Evolutionary conservation across 2,329 filamentous ascomycete genomes (phyloP), one percentile per base, ranked within the genome.

Genomic region (Fusarium graminum): DNA sequence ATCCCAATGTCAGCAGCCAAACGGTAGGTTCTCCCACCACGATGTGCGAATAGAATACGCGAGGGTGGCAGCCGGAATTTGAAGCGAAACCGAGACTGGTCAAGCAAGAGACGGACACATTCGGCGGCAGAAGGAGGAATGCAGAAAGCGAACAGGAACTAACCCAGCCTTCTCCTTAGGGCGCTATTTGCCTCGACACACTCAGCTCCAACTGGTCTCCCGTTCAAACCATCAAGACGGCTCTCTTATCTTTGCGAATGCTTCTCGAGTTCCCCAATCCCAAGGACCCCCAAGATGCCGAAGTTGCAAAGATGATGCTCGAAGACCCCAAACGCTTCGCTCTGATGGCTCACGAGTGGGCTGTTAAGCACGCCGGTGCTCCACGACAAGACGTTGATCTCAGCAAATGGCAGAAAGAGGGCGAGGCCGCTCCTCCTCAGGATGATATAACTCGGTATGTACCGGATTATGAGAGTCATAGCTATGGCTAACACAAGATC

Each of bases 161-260:
- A 50, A 71, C 61, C 17, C 4, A 43, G n/a, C 32, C 11, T 32
- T 39, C n/a, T 40, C 16, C 9, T 8, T 42, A 98, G 93, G 95
- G 95, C 55, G 94, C 94, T 26, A 99, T 99, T 77, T 99, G 95
- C 75, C 88, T 99, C 53, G 95, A 99, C 76, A 98, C 94, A 0
- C 86, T 99, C 16, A 90, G 91, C 11, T 87, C 87, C 13, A 93
- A 92, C 71, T 99, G 95, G 95, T 97, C 94, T 7, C 95, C 95
- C 0, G 94, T 99, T 25, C 86, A 97, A 63, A 99, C 94, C 14
- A 94, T 99, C 78, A 98, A 97, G 81, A 96, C 93, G 19, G 93
- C 94, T 36, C 87, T 99, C 43, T 89, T 99, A 59, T 97, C 94
- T 28, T 85, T 99, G 30, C 94, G 97, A 77, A 94, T 94, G 69